Base-by-base conservation (phyloP, 2,329 filamentous ascomycete genomes). In the Penicillium sp. region DNA sequence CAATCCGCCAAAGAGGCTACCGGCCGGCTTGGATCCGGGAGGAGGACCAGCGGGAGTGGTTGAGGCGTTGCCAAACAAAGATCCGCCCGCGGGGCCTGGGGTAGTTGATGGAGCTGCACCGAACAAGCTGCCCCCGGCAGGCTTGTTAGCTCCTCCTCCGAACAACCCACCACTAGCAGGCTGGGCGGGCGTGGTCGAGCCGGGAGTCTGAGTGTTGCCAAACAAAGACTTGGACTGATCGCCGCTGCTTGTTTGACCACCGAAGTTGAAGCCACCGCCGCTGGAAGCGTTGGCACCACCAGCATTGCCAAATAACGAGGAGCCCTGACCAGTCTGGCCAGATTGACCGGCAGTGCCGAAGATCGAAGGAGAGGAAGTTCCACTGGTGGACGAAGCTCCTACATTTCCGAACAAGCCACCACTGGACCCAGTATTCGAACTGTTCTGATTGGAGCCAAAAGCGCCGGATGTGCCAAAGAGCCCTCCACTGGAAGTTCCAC, bases 31-130 rank as follows among this genome's bases (percentile, higher is more conserved):
- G 1, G 54, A 50, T 43, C 40, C 57, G 6, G 74, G 73, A 23
- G 75, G 74, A 50, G 72, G 73, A 6, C 74, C 74, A 43, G 74
- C 74, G 40, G 75, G 75, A 26, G 74, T 77, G 14, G 75, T 77
- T 13, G 74, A 76, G 40, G 66, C 56, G 46, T 65, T 69, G 36
- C 61, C 64, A 49, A 74, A 73, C 37, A 69, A 39, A 40, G 50
- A 49, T n/a, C 50, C 57, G 40, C 60, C 62, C 26, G 66, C 59
- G 35, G 68, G 63, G 22, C 65, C 66, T 40, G 71, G 69, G 16
- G 70, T 71, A 27, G 70, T 40, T n/a, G 50, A 63, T 18, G 68
- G 64, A 7, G 54, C 56, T 23, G 58, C 56, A 16, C 66, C 49
- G 14, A 51, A 51, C 20, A 44, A 6, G 26, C 42, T 40, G n/a